Evolutionary conservation across 1,284 basidiomycete genomes (phyloP), one percentile per base, ranked within the genome.

Genomic region (Apiotrichum porosum): DNA sequence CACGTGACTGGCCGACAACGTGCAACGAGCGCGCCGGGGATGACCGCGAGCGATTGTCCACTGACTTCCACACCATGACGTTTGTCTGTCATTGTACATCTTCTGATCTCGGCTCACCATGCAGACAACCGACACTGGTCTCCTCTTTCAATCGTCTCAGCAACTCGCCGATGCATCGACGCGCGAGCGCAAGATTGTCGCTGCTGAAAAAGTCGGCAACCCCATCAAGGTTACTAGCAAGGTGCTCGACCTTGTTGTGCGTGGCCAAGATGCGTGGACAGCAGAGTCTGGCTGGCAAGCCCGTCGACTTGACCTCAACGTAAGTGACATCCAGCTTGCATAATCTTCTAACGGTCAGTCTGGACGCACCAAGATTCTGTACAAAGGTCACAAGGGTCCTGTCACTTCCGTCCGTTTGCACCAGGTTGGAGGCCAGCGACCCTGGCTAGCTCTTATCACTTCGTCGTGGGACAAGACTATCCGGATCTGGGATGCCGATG

Each of bases 391-490:
- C 68, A 80, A 79, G 10, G 92, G 86, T 2, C 92, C 92, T 17
- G 87, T 92, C 36, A 92, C 91, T 1, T 83, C 79, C 22, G 73
- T 97, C 23, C 81, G 82, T 5, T 82, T 94, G 61, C 80, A 61
- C 37, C 56, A 56, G 1, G 49, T 63, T 8, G 75, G 76, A 12
- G 40, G 42, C 3, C 38, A 46, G 1, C 46, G 55, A 9, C 38
- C 52, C 8, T 55, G 60, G 51, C 26, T 54, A 10, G 47, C 52
- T 8, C 72, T 95, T 31, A 79, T 93, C 52, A 88, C 87, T 35
- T 88, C 86, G 18, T 90, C 90, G 35, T 95, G 91, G 91, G 91
- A 95, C 68, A 84, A 85, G 86, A 83, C 83, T 0, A 85, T 94
- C 66, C 84, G 83, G 63, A 55, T 90, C 2, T 95, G 90, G 91